These are phyloP conservation scores for Botryotinia convoluta DNA, from an alignment of 2,329 filamentous ascomycete genomes.

Conservation along the genomic window DNA sequence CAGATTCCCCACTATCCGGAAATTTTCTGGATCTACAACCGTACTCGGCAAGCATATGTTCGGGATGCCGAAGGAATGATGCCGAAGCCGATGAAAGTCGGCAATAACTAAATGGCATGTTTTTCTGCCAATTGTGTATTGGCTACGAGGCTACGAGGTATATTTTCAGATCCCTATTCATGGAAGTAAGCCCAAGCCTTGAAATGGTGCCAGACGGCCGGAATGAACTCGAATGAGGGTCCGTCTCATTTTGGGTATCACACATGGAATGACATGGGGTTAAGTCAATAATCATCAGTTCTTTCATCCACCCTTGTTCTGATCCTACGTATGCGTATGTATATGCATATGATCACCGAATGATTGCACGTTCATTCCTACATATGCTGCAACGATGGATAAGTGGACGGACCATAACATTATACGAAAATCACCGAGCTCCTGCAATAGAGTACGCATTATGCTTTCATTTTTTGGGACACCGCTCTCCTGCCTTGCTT, in stretches of 20 bases:
- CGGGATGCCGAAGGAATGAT: conserved; percentile 15
- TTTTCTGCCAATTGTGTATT: conserved; percentile 8
- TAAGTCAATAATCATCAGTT: conserved; percentile 13
- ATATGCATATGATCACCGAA: conserved; percentile 13
- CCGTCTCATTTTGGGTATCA: conserved; percentile 10
- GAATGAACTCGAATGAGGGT: conserved; percentile 2
- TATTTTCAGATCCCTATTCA: background rate
- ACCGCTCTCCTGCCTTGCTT: conserved; percentile 10
- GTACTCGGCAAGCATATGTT: conserved; percentile 1
- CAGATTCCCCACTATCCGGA: background rate
- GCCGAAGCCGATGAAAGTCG: conserved; percentile 10
- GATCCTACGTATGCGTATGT: conserved; percentile 7
- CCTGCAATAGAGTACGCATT: conserved; percentile 10
- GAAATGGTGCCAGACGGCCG: conserved; percentile 4
- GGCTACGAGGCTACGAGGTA: background rate
- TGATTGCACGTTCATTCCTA: conserved; percentile 11
- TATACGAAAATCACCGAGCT: conserved; percentile 10
- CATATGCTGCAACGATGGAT: conserved; percentile 7
- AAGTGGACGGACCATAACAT: conserved; percentile 2
- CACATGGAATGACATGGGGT: conserved; percentile 5
- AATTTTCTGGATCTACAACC: background rate
- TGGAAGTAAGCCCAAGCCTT: background rate
- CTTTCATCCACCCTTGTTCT: conserved; percentile 11
- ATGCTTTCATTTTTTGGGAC: conserved; percentile 11
- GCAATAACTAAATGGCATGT: background rate